Evolutionary conservation across 2,329 filamentous ascomycete species (phyloP).

Genomic region (Lasiodiplodia gonubiensis): DNA sequence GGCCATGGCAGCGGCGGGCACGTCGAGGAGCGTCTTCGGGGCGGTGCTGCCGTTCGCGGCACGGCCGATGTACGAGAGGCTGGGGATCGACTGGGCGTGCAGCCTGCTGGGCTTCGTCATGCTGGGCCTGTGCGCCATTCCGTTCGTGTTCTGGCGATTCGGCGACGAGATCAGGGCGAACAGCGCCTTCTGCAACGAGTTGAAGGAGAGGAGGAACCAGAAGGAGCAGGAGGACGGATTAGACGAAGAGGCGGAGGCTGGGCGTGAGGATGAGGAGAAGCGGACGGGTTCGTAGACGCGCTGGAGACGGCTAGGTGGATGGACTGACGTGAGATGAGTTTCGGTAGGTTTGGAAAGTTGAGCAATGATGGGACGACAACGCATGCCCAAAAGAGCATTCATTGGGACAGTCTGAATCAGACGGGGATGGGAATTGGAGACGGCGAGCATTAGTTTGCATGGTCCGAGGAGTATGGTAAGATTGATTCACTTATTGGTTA

Average conservation of each 20-base stretch:
- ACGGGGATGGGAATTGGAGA: not conserved
- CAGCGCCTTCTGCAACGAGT: slow-evolving; percentile 66
- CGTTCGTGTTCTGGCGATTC: slow-evolving; percentile 64
- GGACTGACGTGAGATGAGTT: not conserved
- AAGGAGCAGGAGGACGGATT: slow-evolving; percentile 32
- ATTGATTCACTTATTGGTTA: not conserved
- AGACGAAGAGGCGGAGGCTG: not conserved
- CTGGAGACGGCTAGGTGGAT: not conserved
- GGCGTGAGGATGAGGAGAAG: not conserved
- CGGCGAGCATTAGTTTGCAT: not conserved
- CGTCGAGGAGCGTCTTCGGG: slow-evolving; percentile 78
- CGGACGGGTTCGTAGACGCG: not conserved
- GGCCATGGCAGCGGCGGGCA: slow-evolving; percentile 83
- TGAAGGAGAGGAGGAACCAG: slow-evolving; percentile 44
- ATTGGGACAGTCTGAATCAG: not conserved
- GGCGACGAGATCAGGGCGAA: slow-evolving; percentile 60
- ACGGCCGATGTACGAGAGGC: slow-evolving; percentile 65
- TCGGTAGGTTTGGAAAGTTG: not conserved
- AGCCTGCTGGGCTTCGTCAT: slow-evolving; percentile 58
- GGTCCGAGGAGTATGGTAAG: not conserved
- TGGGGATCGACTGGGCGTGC: slow-evolving; percentile 73
- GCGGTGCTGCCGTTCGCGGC: slow-evolving; percentile 60
- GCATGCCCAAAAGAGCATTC: not conserved
- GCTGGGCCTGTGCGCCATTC: slow-evolving; percentile 59
- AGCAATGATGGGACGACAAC: not conserved